Conservation (phyloP, 208 protist species). For the Leishmania amazonensis region DNA sequence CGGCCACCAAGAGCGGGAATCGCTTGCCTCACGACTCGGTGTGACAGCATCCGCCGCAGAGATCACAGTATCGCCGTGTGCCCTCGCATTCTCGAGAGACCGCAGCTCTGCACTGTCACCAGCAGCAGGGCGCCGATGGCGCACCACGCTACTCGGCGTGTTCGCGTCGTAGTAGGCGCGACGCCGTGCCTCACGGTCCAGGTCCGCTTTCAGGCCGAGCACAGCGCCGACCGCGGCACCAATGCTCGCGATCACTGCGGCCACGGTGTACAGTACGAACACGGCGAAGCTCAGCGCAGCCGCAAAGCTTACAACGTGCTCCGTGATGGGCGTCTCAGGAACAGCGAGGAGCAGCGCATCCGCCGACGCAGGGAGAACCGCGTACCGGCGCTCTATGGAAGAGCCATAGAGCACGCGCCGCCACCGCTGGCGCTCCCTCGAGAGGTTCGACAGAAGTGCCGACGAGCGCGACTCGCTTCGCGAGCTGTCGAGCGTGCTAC, state of each 20-base stretch:
- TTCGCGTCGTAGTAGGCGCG: conserved; percentile 44
- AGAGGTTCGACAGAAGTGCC: neutral
- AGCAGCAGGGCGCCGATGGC: neutral
- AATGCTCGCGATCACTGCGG: conserved; percentile 32
- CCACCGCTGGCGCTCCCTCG: neutral
- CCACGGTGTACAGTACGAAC: conserved; percentile 42
- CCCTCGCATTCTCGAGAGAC: neutral
- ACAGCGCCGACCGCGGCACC: conserved; percentile 33
- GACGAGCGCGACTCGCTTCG: neutral
- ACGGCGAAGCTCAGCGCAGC: conserved; percentile 23
- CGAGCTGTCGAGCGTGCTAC: neutral
- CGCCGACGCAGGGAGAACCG: conserved; percentile 37
- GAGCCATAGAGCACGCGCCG: conserved; percentile 27
- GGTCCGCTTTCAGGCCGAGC: conserved; percentile 30
- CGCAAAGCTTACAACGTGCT: conserved; percentile 42
- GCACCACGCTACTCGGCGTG: conserved; percentile 23
- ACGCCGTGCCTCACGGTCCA: conserved; percentile 24
- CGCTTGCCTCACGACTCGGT: neutral
- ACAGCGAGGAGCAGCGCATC: conserved; percentile 65
- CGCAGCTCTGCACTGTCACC: neutral
- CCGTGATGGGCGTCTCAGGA: conserved; percentile 35
- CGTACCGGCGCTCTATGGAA: conserved; percentile 31
- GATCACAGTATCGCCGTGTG: neutral
- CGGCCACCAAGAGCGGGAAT: neutral
- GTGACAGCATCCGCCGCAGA: neutral